Conservation (phyloP, 2,329 filamentous ascomycete species). For the Pseudocercospora crystallina region DNA sequence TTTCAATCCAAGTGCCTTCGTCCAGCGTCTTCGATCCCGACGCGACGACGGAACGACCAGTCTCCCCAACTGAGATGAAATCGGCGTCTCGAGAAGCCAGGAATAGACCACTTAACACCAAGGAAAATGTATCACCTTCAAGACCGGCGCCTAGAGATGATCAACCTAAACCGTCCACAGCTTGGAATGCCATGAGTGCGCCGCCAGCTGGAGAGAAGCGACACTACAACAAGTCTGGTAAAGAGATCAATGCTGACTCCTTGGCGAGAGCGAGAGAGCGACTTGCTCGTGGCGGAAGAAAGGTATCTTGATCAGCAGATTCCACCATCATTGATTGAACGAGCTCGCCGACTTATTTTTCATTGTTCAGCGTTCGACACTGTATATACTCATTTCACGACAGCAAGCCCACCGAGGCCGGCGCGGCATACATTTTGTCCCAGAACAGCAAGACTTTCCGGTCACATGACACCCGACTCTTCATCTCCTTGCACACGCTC, state of each 20-base stretch:
- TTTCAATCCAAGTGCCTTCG: constrained; percentile 3
- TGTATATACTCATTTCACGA: too few species aligned
- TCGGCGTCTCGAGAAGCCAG: constrained; percentile 12
- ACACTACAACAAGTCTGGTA: constrained; percentile 8
- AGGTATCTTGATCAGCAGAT: constrained; percentile 18
- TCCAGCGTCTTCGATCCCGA: constrained; percentile 10
- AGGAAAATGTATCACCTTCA: constrained; percentile 26
- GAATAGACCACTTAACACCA: constrained; percentile 6
- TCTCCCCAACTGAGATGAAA: constrained; percentile 10
- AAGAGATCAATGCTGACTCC: constrained; percentile 22
- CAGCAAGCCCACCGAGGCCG: too few species aligned
- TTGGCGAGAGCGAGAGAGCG: constrained; percentile 28
- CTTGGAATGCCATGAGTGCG: constrained; percentile 30
- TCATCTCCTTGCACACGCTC: too few species aligned
- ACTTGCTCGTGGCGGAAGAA: constrained; percentile 26
- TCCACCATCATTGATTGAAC: too few species aligned
- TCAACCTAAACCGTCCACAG: constrained; percentile 25
- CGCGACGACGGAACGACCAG: constrained; percentile 1
- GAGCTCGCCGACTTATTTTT: too few species aligned
- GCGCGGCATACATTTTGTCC: too few species aligned
- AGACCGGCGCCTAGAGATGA: constrained; percentile 18
- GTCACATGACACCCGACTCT: too few species aligned
- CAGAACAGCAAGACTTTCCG: too few species aligned
- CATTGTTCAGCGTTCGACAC: too few species aligned
- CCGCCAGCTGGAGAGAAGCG: background rate